phyloP scores from a whole-genome alignment of 805 yeast species.

The Komagataella pastoris region DNA sequence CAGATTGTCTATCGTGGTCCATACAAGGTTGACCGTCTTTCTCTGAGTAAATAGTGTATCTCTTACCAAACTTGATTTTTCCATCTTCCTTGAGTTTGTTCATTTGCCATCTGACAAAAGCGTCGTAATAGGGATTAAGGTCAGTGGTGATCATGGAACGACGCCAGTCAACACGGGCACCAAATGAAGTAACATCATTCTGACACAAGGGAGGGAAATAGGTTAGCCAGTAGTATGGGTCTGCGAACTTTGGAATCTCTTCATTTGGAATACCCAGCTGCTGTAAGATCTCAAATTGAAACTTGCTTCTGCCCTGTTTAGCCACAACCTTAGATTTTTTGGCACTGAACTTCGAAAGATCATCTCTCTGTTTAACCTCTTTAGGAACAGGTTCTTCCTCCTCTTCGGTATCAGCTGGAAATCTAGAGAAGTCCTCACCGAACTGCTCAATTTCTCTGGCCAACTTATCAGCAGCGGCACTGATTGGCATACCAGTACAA shows the following conservation, averaged over 20 bases:
- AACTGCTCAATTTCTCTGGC: conserved; percentile 85
- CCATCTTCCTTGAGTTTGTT: conserved; percentile 72
- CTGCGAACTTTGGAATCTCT: conserved; percentile 81
- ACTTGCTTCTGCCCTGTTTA: conserved; percentile 87
- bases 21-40: conserved; percentile 99
- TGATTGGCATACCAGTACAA: conserved; percentile 98
- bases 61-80: conserved; percentile 94
- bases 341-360: conserved; percentile 83
- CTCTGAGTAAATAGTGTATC: conserved; percentile 94
- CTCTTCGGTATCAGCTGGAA: conserved; percentile 50
- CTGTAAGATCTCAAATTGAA: conserved; percentile 91
- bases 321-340: conserved; percentile 91
- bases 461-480: conserved; percentile 91
- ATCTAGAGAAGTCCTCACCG: conserved; percentile 67
- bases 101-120: conserved; percentile 95
- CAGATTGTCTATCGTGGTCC: conserved; percentile 96
- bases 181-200: conserved; percentile 65
- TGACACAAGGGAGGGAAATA: conserved; percentile 87
- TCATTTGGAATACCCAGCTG: conserved; percentile 81
- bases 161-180: conserved; percentile 97
- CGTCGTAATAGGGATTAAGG: conserved; percentile 87
- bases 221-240: conserved; percentile 80
- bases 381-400: conserved; percentile 15
- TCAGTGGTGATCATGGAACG: conserved; percentile 93
- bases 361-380: conserved; percentile 34